Base-by-base conservation (phyloP, 495 filamentous ascomycete species). In the Neurospora intermedia region DNA sequence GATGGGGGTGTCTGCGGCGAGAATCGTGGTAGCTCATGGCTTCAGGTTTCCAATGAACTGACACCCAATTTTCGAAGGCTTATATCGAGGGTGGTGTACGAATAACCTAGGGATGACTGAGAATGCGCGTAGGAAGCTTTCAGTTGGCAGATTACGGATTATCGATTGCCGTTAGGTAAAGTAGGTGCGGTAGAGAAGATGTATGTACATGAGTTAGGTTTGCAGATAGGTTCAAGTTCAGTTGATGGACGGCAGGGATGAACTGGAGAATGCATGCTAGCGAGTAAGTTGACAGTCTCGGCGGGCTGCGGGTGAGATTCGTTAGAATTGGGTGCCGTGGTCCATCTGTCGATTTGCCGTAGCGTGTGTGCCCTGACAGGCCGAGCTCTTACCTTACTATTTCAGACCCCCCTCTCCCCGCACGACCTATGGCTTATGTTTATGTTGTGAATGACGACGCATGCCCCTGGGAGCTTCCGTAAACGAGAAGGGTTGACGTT, bases 11-110 rank as follows among this genome's bases (percentile, higher is more conserved):
- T 74, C 70, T 72, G 70, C 42, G 42, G 70, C 73, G 46, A 40
- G 79, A 74, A 54, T 74, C 31, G 74, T 76, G 72, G 76, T 71
- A 74, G 46, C 73, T 74, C 77, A 80, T 79, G 39, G 73, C 74
- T 39, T 27, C 35, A 40, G 27, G 6, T 38, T 66, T 31, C 54
- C 27, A 35, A 35, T 7, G 15, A 46, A 9, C 43, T 4, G 8
- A 10, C 43, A 46, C 7, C 23, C 27, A 16, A 66, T 18, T 35
- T 35, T 38, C 54, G 15, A 66, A 38, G 15, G 23, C 18, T 66
- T 27, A 35, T 66, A 38, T 66, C 54, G 13, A 35, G 20, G 27
- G 16, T 11, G 15, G 11, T 7, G 54, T 66, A 66, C 15, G 7
- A 38, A 35, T 16, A 66, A 31, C 27, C 2, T 31, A 27, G 15